A percentile compares a stretch with the other conserved stretches of the same genome.
Evolutionary conservation across 306 rosid genomes (phyloP).

Genomic region (Cercis canadensis): DNA sequence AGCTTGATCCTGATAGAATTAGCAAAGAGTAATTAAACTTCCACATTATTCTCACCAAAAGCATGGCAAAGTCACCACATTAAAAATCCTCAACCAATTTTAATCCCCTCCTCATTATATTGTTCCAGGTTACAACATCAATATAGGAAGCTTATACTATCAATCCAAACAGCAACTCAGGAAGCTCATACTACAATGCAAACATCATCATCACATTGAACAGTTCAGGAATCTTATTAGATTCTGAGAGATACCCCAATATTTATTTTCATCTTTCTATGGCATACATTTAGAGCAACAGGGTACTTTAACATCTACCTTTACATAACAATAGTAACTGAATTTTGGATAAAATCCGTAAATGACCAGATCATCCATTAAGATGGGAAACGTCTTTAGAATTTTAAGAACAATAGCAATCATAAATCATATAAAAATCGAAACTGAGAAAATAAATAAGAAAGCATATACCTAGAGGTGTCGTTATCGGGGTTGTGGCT

Average conservation of each 20-base stretch:
- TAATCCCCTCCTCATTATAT: not conserved
- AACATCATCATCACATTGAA: not conserved
- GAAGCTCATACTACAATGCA: too few relatives aligned
- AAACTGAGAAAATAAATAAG: too few relatives aligned
- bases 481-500: conserved; percentile 84
- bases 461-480: conserved; percentile 53
- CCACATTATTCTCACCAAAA: not conserved
- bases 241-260: not conserved
- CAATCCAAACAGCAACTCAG: too few relatives aligned
- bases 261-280: not conserved
- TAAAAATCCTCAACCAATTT: not conserved
- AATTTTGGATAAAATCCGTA: too few relatives aligned
- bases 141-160: too few relatives aligned
- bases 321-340: too few relatives aligned
- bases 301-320: too few relatives aligned
- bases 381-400: not conserved
- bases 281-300: not conserved
- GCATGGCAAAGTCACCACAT: not conserved
- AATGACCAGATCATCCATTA: not conserved
- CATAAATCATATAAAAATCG: not conserved
- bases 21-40: not conserved
- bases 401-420: not conserved
- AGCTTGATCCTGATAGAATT: conserved; percentile 64
- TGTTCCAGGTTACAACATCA: too few relatives aligned
- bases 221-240: not conserved